Percentiles rank a stretch among this genome's conserved stretches.
Conservation (phyloP, 768 basidiomycete species). For the Russula olivacea region DNA sequence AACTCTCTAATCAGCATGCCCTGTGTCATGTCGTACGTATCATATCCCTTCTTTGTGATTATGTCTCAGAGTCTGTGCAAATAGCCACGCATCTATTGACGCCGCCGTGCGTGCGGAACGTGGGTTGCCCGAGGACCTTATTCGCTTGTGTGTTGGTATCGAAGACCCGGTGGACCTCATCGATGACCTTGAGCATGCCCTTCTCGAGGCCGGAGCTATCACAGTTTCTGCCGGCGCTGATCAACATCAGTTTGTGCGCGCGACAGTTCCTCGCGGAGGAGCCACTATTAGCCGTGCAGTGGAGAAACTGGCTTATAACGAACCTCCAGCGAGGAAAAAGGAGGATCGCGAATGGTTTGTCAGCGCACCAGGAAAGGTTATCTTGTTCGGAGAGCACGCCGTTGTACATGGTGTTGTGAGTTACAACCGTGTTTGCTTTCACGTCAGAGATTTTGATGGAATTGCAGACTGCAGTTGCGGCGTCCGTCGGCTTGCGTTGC, state of each 20-base stretch:
- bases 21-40: constrained; percentile 95
- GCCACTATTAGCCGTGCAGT: constrained; percentile 51
- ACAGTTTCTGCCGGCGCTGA: constrained; percentile 46
- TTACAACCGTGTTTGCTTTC: constrained; percentile 27
- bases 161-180: constrained; percentile 91
- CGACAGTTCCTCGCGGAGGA: constrained; percentile 33
- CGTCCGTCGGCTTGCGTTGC: constrained; percentile 91
- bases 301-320: constrained; percentile 52
- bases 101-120: constrained; percentile 92
- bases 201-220: constrained; percentile 89
- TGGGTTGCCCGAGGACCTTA: constrained; percentile 96
- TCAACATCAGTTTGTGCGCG: constrained; percentile 43
- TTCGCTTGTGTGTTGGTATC: constrained; percentile 96
- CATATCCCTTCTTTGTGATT: constrained; percentile 1
- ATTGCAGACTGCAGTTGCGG: constrained; percentile 83
- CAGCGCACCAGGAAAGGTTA: constrained; percentile 96
- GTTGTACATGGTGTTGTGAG: constrained; percentile 95
- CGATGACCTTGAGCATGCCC: constrained; percentile 90
- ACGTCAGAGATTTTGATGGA: constrained; percentile 14
- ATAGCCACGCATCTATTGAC: constrained; percentile 95
- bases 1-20: constrained; percentile 99
- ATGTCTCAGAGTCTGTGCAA: constrained; percentile 4
- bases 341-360: constrained; percentile 70
- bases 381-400: constrained; percentile 97
- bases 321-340: constrained; percentile 28